Evolutionary conservation across 257 asterid genomes (phyloP).

Genomic region (Fraxinus pennsylvanica): DNA sequence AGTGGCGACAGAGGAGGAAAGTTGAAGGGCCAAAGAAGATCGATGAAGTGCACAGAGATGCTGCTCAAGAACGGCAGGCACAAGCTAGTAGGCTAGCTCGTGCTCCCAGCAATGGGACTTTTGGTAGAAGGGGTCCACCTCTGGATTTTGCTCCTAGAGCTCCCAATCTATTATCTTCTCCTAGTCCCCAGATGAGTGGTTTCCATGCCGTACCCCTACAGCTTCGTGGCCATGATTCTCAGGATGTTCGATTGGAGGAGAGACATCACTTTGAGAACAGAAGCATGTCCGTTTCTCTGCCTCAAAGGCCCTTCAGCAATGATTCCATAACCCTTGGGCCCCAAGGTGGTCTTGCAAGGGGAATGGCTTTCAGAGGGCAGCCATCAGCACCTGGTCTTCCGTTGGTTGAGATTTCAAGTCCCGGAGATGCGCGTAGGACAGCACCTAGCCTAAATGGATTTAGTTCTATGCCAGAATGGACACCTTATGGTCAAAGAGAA

Average conservation of each 20-base stretch:
- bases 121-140: constrained; percentile 68
- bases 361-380: constrained; percentile 18
- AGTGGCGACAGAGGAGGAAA: constrained; percentile 97
- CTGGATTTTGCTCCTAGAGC: constrained; percentile 72
- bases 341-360: constrained; percentile 24
- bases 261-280: constrained; percentile 64
- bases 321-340: constrained; percentile 17
- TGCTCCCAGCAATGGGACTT: constrained; percentile 56
- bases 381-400: constrained; percentile 23
- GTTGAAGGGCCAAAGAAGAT: constrained; percentile 97
- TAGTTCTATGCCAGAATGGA: constrained; percentile 13
- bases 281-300: constrained; percentile 44
- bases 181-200: constrained; percentile 51
- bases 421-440: constrained; percentile 12
- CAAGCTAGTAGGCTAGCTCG: constrained; percentile 73
- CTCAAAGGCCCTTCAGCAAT: constrained; percentile 12
- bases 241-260: constrained; percentile 66
- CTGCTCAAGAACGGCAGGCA: constrained; percentile 92
- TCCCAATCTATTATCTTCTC: constrained; percentile 59
- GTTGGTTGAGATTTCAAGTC: constrained; percentile 1
- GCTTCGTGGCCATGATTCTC: constrained; percentile 66
- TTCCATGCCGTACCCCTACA: constrained; percentile 53
- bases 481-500: constrained; percentile 17
- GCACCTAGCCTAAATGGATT: constrained; percentile 17
- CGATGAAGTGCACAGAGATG: constrained; percentile 95